These are phyloP conservation scores for Phytophthora quininea DNA, from an alignment of 352 stramenopile genomes.

Conservation along the genomic window DNA sequence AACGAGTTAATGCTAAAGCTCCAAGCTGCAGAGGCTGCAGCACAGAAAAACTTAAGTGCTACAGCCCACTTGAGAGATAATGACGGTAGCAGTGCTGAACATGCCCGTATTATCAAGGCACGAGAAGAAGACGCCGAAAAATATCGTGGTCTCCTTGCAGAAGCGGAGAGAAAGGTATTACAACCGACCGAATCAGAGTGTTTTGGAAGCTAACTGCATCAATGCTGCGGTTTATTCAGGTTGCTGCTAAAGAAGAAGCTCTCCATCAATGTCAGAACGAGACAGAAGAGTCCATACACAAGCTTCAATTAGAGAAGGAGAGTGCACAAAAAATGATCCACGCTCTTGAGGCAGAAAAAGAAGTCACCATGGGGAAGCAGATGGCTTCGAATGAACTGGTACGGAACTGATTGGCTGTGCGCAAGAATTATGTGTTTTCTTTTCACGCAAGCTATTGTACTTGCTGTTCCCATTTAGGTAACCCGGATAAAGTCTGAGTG, in stretches of 20 bases:
- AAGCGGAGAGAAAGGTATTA: conserved; percentile 61
- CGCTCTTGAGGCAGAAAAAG: conserved; percentile 58
- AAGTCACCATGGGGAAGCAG: conserved; percentile 53
- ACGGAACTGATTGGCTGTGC: neutral
- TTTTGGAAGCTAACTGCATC: no score
- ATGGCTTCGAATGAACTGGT: conserved; percentile 69
- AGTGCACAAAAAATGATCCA: conserved; percentile 50
- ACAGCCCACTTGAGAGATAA: conserved; percentile 23
- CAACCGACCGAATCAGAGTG: neutral
- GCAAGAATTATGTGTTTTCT: no score
- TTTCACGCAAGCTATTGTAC: conserved; percentile 3
- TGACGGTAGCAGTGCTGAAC: conserved; percentile 23
- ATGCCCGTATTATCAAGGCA: conserved; percentile 40
- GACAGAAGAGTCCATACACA: conserved; percentile 56
- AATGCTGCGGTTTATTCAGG: conserved; percentile 24
- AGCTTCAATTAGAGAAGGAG: conserved; percentile 57
- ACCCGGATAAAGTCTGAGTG: conserved; percentile 74
- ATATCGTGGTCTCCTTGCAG: conserved; percentile 38
- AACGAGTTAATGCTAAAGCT: conserved; percentile 63
- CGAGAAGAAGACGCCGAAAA: conserved; percentile 60
- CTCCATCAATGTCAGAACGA: conserved; percentile 42
- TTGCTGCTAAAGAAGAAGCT: conserved; percentile 51
- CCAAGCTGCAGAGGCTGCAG: conserved; percentile 51
- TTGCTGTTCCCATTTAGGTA: conserved; percentile 31
- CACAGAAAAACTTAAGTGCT: conserved; percentile 34